Base-by-base conservation (phyloP, 2,329 filamentous ascomycete genomes). In the Daldinia eschscholtzii region DNA sequence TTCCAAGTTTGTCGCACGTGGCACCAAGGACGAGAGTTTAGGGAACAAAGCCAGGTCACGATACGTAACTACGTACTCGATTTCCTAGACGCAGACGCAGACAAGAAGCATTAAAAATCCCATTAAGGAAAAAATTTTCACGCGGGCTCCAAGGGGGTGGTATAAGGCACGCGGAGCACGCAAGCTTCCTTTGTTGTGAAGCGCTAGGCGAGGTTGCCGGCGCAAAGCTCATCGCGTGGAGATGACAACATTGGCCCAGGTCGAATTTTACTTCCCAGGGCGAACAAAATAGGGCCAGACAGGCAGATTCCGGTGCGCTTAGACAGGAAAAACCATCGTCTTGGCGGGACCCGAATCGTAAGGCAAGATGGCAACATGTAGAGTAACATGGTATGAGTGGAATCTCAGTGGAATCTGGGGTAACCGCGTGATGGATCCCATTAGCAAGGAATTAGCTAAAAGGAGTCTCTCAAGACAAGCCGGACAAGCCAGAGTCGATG, bases 351-450 rank as follows among this genome's bases (percentile, higher is more conserved):
- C 46, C 50, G 65, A 65, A 58, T 57, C 48, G 67, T 70, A 62
- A 70, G 20, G 20, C 20, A 23, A 23, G 20, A 23, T 23, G 70
- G 70, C 4, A 26, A 28, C 44, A 48, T 28, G 44, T 48, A 72
- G 65, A 72, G 72, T 76, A 75, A 72, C 73, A 76, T 74, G 73
- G 73, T 76, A 76, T 33, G 23, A 52, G 41, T 42, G 75, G 74
- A 72, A 76, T 65, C 20, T 26, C 66, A 64, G 72, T 70, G 73
- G 73, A 77, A 76, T 77, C 75, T 69, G 76, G 76, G 75, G 75
- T 76, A 76, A 61, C 68, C 75, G 75, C 73, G 75, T 76, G 75
- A 77, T 74, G 71, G 64, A 66, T 63, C 60, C 61, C 41, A 68
- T 72, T 73, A 73, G 67, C 58, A 66, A 71, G 55, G 48, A 65